Percentiles rank a stretch among this genome's conserved stretches.
These are phyloP conservation scores for Xerocomus brunneocitrinus DNA, from an alignment of 768 basidiomycete genomes.

Conservation along the genomic window DNA sequence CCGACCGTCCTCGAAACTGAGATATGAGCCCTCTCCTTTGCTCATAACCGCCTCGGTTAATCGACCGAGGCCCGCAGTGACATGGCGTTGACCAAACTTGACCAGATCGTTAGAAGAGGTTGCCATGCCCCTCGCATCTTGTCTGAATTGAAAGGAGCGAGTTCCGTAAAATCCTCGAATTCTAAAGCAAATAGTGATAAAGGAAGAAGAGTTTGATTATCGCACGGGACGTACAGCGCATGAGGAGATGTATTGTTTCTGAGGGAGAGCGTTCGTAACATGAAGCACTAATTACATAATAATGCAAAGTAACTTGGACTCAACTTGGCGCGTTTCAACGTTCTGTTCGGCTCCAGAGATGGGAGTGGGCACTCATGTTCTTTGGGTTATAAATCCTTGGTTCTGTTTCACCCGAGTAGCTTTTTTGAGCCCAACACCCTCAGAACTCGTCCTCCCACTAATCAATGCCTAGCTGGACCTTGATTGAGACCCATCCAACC, in stretches of 20 bases:
- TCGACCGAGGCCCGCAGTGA: constrained; percentile 42
- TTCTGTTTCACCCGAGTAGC: not conserved
- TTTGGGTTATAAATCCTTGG: not conserved
- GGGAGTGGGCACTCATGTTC: too few species aligned
- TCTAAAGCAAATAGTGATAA: constrained; percentile 5
- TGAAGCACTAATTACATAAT: too few species aligned
- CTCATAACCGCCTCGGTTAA: constrained; percentile 52
- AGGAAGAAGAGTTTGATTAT: not conserved
- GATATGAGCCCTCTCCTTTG: constrained; percentile 70
- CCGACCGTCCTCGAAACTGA: constrained; percentile 67
- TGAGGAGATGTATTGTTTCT: not conserved
- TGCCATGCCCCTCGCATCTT: constrained; percentile 14
- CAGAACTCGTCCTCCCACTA: too few species aligned
- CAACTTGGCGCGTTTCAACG: too few species aligned
- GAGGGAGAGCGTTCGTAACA: constrained; percentile 5
- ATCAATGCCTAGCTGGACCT: not conserved
- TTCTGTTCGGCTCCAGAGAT: too few species aligned
- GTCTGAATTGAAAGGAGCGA: not conserved
- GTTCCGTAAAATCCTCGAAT: not conserved
- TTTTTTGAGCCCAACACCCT: not conserved
- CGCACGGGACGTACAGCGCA: constrained; percentile 12
- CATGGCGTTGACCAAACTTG: constrained; percentile 41
- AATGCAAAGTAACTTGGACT: too few species aligned
- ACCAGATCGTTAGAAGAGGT: constrained; percentile 24
- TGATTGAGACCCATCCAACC: not conserved